These are phyloP conservation scores for Amaranthus palmeri DNA, from an alignment of 148 eudicot species.

Conservation along the genomic window DNA sequence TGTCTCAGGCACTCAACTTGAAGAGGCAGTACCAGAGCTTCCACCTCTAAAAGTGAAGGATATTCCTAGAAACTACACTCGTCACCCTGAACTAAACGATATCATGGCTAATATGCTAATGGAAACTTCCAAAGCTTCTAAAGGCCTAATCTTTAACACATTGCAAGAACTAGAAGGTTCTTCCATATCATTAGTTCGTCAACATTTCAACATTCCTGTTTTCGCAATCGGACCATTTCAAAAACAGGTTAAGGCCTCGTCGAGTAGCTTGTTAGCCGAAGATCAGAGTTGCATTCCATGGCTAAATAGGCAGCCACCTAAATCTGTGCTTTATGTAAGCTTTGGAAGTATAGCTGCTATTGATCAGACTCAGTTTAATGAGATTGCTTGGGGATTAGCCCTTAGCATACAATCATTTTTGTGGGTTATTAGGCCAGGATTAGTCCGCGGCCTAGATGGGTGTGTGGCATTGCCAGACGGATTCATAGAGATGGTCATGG, in stretches of 20 bases:
- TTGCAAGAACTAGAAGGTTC: slow-evolving; percentile 34
- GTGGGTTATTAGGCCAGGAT: slow-evolving; percentile 44
- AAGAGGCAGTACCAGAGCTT: slow-evolving; percentile 23
- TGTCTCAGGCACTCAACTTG: slow-evolving; percentile 15
- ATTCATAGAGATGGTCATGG: not conserved
- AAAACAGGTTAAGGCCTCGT: slow-evolving; percentile 25
- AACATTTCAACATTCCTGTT: slow-evolving; percentile 19
- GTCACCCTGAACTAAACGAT: not conserved
- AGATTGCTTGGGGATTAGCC: slow-evolving; percentile 42
- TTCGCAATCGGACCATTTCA: slow-evolving; percentile 41
- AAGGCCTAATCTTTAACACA: slow-evolving; percentile 34
- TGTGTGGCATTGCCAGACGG: not conserved
- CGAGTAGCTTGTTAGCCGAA: slow-evolving; percentile 24
- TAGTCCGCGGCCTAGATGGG: slow-evolving; percentile 20
- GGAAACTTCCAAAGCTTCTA: slow-evolving; percentile 24
- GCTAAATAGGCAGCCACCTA: slow-evolving; percentile 32
- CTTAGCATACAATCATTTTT: slow-evolving; percentile 36
- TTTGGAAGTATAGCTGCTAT: slow-evolving; percentile 44
- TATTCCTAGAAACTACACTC: slow-evolving; percentile 13
- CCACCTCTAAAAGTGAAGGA: slow-evolving; percentile 31
- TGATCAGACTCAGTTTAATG: slow-evolving; percentile 18
- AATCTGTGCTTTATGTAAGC: slow-evolving; percentile 38
- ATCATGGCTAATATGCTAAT: slow-evolving; percentile 17
- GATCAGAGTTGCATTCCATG: slow-evolving; percentile 30
- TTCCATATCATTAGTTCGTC: slow-evolving; percentile 16